Conservation (phyloP, 768 basidiomycete species). For the Psilocybe cubensis region DNA sequence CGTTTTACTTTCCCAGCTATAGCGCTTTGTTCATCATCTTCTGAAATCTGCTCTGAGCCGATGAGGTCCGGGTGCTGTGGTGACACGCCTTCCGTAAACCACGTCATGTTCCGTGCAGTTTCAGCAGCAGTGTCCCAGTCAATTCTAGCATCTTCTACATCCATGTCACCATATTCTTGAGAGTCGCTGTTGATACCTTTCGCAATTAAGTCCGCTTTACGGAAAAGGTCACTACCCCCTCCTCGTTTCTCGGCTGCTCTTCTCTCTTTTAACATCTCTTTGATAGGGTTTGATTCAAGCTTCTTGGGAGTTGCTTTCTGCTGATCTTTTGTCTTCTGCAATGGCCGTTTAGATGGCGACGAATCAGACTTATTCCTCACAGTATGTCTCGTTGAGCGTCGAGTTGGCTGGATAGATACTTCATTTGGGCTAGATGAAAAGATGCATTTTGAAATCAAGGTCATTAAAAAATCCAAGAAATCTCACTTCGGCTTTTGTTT, state of each 20-base stretch:
- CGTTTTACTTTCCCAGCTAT: constrained; percentile 38
- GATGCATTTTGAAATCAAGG: not conserved
- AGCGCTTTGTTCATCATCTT: constrained; percentile 36
- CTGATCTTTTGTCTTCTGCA: not conserved
- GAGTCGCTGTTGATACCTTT: constrained; percentile 31
- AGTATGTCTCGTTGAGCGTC: constrained; percentile 15
- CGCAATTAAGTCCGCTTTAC: constrained; percentile 45
- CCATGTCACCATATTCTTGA: constrained; percentile 11
- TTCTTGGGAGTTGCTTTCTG: not conserved
- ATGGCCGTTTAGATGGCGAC: constrained; percentile 9
- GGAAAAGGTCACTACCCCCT: constrained; percentile 43
- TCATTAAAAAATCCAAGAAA: not conserved
- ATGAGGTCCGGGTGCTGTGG: not conserved
- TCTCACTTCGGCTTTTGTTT: constrained; percentile 14
- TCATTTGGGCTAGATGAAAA: not conserved
- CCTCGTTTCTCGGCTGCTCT: constrained; percentile 39
- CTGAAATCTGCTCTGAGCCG: not conserved
- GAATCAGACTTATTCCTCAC: constrained; percentile 16
- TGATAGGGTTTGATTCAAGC: constrained; percentile 48
- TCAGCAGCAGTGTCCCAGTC: constrained; percentile 13
- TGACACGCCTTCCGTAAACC: not conserved
- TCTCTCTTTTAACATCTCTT: constrained; percentile 59
- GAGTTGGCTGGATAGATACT: not conserved
- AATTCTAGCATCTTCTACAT: constrained; percentile 7
- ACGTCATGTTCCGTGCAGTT: constrained; percentile 4